phyloP scores from a whole-genome alignment of 495 filamentous ascomycete genomes.

The Penicillium longicatenatum region DNA sequence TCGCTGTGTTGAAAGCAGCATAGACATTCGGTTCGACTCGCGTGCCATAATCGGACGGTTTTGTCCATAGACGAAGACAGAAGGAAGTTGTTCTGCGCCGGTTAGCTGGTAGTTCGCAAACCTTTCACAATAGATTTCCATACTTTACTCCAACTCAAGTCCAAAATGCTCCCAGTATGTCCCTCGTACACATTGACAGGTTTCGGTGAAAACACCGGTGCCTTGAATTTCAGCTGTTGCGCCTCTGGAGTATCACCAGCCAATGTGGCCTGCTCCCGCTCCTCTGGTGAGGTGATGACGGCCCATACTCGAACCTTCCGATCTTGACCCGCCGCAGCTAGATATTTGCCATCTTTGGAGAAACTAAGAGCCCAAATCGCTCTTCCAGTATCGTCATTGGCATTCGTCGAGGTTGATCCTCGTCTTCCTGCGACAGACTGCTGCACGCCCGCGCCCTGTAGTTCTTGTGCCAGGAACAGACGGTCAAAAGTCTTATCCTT shows the following conservation, averaged over 20 bases:
- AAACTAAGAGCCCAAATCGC: constrained; percentile 93
- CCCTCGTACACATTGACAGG: constrained; percentile 79
- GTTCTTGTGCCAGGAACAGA: constrained; percentile 88
- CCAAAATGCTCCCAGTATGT: constrained; percentile 84
- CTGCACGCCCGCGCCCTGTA: constrained; percentile 42
- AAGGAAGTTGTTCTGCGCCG: constrained; percentile 81
- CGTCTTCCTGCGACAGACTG: constrained; percentile 29
- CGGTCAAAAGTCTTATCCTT: constrained; percentile 80
- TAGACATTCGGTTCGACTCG: constrained; percentile 80
- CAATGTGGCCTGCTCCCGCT: constrained; percentile 68
- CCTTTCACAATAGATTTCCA: constrained; percentile 6
- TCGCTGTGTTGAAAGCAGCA: constrained; percentile 97
- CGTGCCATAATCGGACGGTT: constrained; percentile 94
- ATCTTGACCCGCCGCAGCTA: constrained; percentile 89
- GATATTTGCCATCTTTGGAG: constrained; percentile 87
- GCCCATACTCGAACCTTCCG: constrained; percentile 86
- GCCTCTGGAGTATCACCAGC: constrained; percentile 64
- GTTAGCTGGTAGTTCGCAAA: constrained; percentile 16
- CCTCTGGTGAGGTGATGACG: constrained; percentile 79
- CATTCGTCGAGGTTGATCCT: constrained; percentile 26
- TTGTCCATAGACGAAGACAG: constrained; percentile 98
- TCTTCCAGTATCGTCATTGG: constrained; percentile 37
- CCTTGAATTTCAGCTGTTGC: constrained; percentile 61
- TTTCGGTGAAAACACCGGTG: constrained; percentile 85
- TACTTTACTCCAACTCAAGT: constrained; percentile 96